phyloP scores from a whole-genome alignment of 257 asterid genomes.

The Gentiana straminea region DNA sequence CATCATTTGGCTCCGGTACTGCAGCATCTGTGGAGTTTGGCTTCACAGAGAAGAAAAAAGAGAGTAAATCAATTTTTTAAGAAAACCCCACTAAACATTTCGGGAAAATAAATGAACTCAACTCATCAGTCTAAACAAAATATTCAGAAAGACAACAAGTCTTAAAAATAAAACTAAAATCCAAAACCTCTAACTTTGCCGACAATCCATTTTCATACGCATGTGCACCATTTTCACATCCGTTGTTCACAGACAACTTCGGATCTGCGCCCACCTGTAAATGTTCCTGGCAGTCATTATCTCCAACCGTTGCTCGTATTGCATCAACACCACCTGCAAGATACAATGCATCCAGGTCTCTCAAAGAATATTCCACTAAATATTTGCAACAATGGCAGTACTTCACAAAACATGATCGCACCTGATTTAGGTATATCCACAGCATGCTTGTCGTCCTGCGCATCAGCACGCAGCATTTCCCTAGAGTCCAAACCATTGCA shows the following conservation, averaged over 20 bases:
- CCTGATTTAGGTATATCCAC: conserved; percentile 12
- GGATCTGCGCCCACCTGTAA: conserved; percentile 20
- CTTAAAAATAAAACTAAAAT: conserved; percentile 29
- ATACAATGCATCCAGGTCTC: background rate
- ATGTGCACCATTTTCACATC: conserved; percentile 29
- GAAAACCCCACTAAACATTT: background rate
- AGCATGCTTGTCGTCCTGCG: conserved; percentile 8
- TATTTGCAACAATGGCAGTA: conserved; percentile 10
- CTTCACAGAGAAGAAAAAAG: conserved; percentile 35
- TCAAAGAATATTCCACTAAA: conserved; percentile 3
- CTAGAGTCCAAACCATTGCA: conserved; percentile 5
- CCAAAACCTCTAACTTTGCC: conserved; percentile 70
- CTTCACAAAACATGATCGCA: conserved; percentile 9
- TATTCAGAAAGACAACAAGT: background rate
- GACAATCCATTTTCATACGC: conserved; percentile 38
- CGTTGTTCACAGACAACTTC: conserved; percentile 27
- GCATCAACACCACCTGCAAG: conserved; percentile 9
- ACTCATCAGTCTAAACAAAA: background rate
- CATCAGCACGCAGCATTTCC: conserved; percentile 12
- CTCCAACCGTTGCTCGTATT: conserved; percentile 8
- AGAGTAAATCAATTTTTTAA: background rate
- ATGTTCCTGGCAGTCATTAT: conserved; percentile 16
- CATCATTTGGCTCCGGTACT: conserved; percentile 55
- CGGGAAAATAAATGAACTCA: no score
- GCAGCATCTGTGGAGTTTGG: conserved; percentile 49